Evolutionary conservation across 257 asterid genomes (phyloP).

Genomic region (Lycium ferocissimum): DNA sequence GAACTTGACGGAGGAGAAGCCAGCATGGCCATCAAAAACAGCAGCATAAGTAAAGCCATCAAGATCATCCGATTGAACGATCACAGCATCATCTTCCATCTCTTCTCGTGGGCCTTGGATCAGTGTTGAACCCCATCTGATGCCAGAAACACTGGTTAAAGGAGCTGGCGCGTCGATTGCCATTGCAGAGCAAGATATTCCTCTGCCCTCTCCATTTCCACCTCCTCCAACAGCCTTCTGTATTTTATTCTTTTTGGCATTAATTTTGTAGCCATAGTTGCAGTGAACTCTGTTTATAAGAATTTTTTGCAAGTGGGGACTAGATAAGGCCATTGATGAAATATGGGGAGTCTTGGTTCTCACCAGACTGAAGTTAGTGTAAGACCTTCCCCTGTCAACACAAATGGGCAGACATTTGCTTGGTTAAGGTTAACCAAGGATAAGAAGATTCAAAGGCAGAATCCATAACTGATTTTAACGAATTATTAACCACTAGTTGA

Average conservation of each 20-base stretch:
- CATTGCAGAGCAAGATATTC: constrained; percentile 66
- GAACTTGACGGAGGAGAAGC: constrained; percentile 80
- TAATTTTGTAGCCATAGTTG: constrained; percentile 46
- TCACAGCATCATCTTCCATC: constrained; percentile 89
- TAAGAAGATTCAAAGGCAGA: constrained; percentile 47
- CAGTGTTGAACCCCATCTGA: constrained; percentile 79
- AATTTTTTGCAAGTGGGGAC: constrained; percentile 66
- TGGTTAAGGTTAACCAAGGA: constrained; percentile 57
- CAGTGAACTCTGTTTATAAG: constrained; percentile 52
- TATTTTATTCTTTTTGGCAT: constrained; percentile 36
- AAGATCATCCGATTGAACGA: constrained; percentile 66
- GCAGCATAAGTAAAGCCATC: constrained; percentile 84
- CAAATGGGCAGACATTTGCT: constrained; percentile 35
- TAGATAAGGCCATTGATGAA: constrained; percentile 63
- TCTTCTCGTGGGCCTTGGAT: constrained; percentile 90
- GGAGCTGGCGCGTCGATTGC: constrained; percentile 79
- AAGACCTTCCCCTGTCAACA: background rate
- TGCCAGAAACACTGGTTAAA: constrained; percentile 55
- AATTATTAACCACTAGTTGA: constrained; percentile 30
- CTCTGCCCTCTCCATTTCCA: constrained; percentile 39
- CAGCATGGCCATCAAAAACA: constrained; percentile 96
- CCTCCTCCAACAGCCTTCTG: constrained; percentile 41
- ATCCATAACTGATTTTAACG: constrained; percentile 67
- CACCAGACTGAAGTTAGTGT: constrained; percentile 22
- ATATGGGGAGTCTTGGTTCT: constrained; percentile 27